Base-by-base conservation (phyloP, 192 early-diverging fungal species). In the Entomortierella beljakovae region DNA sequence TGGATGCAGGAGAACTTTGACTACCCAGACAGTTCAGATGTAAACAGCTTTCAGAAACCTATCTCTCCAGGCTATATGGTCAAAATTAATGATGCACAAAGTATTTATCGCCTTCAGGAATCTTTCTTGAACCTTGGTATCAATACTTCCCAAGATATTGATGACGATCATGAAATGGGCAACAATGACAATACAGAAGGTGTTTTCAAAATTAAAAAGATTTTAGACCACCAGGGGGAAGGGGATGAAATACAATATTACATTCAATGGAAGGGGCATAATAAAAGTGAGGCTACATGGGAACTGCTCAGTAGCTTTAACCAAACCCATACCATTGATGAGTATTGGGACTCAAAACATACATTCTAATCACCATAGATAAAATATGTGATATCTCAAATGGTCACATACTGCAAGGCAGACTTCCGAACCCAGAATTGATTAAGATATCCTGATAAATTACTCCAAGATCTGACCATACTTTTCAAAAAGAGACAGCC, bases 101-200 rank as follows among this genome's bases (percentile, higher is more conserved):
- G 42, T 43, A 43, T 43, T 43, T 43, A 18, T 43, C 42, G 42
- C 42, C 42, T 43, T 43, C 42, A 43, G 42, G 42, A 43, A 43
- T 43, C 9, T 18, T 43, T 43, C 18, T 43, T 43, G 42, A 43
- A 18, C 42, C 42, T 43, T 18, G 42, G 18, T 43, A 43, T 43
- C 42, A 43, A 18, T 18, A 43, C 9, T 43, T 18, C 42, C 18
- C 42, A 43, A 43, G 18, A 43, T 43, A 9, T 43, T 18, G 42
- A 43, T 43, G 42, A 43, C 42, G 42, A 43, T 18, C 42, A 43
- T 43, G 42, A 43, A 18, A 43, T 43, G 42, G 42, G 10, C 42
- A 43, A 43, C 42, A 9, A 9, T 18, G 18, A 43, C 18, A 18
- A 43, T 43, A 43, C 42, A 43, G 42, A 43, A 43, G 42, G 42